These are phyloP conservation scores for Cryptococcus deneoformans DNA, from an alignment of 1,284 basidiomycete genomes.

Conservation along the genomic window DNA sequence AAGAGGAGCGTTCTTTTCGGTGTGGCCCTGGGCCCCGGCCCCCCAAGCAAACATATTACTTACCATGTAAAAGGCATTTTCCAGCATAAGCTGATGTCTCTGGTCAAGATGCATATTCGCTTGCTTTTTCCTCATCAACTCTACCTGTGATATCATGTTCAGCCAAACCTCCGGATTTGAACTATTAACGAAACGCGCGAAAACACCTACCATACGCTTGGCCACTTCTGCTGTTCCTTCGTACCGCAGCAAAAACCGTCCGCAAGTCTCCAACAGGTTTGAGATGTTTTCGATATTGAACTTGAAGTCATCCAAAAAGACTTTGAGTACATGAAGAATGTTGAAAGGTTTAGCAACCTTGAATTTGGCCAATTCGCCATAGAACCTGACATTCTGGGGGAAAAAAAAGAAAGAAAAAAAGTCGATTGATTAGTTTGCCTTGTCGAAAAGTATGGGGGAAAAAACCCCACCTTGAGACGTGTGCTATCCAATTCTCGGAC, in stretches of 20 bases:
- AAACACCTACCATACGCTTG: constrained; percentile 32
- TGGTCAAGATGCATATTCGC: constrained; percentile 88
- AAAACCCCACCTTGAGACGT: constrained; percentile 65
- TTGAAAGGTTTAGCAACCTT: constrained; percentile 86
- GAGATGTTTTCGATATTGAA: constrained; percentile 93
- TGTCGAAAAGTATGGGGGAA: too few species aligned
- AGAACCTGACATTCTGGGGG: constrained; percentile 76
- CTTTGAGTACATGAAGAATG: constrained; percentile 94
- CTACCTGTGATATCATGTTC: constrained; percentile 59
- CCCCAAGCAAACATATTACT: constrained; percentile 16
- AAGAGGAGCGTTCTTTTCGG: not conserved
- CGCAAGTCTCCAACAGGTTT: constrained; percentile 88
- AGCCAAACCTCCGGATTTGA: constrained; percentile 7
- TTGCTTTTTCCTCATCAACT: constrained; percentile 93
- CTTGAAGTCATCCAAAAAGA: constrained; percentile 92
- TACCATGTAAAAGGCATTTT: constrained; percentile 98
- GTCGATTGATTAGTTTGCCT: too few species aligned
- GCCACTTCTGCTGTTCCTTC: constrained; percentile 86
- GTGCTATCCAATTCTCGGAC: constrained; percentile 83
- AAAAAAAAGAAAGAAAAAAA: too few species aligned
- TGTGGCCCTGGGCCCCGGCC: too few species aligned
- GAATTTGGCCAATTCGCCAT: constrained; percentile 94
- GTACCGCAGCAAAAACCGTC: constrained; percentile 82
- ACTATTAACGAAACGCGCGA: too few species aligned
- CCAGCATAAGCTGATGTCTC: constrained; percentile 80